phyloP scores from a whole-genome alignment of 1,284 basidiomycete genomes.

The Sporisorium sorghi region DNA sequence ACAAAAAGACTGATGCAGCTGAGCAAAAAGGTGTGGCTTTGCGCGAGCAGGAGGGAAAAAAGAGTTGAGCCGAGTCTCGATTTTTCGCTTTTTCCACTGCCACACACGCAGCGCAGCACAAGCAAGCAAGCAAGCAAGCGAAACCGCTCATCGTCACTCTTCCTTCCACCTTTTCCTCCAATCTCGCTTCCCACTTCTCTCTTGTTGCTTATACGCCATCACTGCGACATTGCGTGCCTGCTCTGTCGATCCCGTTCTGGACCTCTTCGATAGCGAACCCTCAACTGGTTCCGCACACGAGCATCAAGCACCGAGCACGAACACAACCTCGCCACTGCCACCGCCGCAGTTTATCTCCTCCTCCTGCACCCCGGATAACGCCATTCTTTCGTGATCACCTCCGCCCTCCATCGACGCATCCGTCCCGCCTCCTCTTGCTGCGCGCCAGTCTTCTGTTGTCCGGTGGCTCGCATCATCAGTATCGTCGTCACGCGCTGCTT shows the following conservation, averaged over 20 bases:
- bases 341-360: neutral
- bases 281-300: slow-evolving; percentile 9
- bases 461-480: neutral
- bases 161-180: neutral
- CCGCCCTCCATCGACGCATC: slow-evolving; percentile 16
- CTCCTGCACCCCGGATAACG: slow-evolving; percentile 35
- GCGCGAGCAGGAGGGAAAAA: no score
- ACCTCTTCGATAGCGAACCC: slow-evolving; percentile 8
- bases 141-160: neutral
- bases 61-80: no score
- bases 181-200: neutral
- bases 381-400: slow-evolving; percentile 40
- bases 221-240: neutral
- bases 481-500: slow-evolving; percentile 5
- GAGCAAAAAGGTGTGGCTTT: no score
- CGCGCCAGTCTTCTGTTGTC: neutral
- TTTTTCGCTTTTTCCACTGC: neutral
- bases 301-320: slow-evolving; percentile 9
- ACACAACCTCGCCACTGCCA: slow-evolving; percentile 1
- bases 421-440: neutral
- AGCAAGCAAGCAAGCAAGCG: no score
- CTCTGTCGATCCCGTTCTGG: neutral
- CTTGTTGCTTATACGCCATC: slow-evolving; percentile 12
- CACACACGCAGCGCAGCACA: neutral
- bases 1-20: no score